phyloP scores from a whole-genome alignment of 495 filamentous ascomycete genomes.

The Tuber brumale region DNA sequence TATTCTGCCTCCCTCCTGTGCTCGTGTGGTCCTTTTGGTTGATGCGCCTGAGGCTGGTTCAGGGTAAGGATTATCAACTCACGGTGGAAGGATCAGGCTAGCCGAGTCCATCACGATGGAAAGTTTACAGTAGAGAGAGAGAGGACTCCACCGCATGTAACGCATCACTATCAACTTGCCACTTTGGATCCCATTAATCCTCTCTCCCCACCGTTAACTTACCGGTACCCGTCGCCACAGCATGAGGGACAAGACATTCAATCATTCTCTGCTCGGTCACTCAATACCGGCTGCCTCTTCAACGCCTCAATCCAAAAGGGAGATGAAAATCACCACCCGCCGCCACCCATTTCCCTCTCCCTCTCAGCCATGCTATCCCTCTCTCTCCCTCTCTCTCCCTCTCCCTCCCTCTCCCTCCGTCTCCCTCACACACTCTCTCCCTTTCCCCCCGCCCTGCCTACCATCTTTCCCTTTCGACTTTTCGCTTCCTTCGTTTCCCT shows the following conservation, averaged over 20 bases:
- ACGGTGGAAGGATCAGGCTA: neutral
- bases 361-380: neutral
- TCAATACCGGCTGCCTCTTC: neutral
- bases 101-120: neutral
- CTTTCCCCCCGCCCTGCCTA: neutral
- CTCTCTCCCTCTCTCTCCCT: neutral
- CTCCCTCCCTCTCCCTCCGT: neutral
- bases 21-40: conserved; percentile 1
- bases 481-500: neutral
- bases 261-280: neutral
- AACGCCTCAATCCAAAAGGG: neutral
- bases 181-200: neutral
- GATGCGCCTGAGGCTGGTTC: neutral
- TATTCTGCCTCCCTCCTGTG: neutral
- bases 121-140: neutral
- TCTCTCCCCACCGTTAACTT: neutral
- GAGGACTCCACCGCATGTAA: neutral
- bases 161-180: neutral
- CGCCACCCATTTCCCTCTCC: neutral
- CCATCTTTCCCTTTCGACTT: neutral
- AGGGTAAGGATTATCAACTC: neutral
- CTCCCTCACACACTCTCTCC: fast-evolving
- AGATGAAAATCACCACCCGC: neutral
- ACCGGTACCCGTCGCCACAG: neutral
- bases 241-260: neutral